Conservation (phyloP, 2,329 filamentous ascomycete species). For the Colletotrichum spaethianum region DNA sequence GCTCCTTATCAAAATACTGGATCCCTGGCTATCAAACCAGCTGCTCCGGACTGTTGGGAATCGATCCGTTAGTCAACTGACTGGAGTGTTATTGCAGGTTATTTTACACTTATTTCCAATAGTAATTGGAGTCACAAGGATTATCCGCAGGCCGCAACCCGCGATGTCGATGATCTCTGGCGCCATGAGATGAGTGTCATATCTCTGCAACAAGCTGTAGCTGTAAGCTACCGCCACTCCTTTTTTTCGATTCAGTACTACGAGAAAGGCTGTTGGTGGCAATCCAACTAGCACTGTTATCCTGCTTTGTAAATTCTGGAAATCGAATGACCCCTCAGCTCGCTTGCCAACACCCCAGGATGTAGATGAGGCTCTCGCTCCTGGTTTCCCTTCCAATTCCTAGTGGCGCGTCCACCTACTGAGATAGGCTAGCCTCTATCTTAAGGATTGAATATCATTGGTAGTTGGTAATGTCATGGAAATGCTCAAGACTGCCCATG, state of each 20-base stretch:
- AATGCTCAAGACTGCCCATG: background rate
- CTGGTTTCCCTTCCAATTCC: background rate
- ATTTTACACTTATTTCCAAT: too few species aligned
- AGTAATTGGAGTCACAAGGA: background rate
- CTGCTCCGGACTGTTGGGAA: background rate
- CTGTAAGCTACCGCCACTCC: background rate
- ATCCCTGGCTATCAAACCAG: background rate
- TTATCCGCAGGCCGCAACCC: slow-evolving; percentile 17
- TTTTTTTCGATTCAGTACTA: too few species aligned
- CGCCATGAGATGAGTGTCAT: background rate
- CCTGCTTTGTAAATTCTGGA: background rate
- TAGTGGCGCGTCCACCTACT: slow-evolving; percentile 5
- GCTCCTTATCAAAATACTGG: background rate
- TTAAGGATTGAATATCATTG: background rate
- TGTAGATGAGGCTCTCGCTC: background rate
- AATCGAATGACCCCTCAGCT: background rate
- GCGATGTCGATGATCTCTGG: slow-evolving; percentile 12
- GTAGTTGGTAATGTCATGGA: background rate
- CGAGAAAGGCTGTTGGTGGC: background rate
- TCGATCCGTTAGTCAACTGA: background rate
- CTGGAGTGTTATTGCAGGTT: background rate
- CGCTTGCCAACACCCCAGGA: background rate
- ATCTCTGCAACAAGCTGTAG: background rate
- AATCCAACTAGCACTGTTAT: background rate
- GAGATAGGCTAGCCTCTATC: background rate